Percentiles rank a stretch among this genome's conserved stretches.
Evolutionary conservation across 208 protist species (phyloP).

Genomic region (Acanthamoeba royreba): DNA sequence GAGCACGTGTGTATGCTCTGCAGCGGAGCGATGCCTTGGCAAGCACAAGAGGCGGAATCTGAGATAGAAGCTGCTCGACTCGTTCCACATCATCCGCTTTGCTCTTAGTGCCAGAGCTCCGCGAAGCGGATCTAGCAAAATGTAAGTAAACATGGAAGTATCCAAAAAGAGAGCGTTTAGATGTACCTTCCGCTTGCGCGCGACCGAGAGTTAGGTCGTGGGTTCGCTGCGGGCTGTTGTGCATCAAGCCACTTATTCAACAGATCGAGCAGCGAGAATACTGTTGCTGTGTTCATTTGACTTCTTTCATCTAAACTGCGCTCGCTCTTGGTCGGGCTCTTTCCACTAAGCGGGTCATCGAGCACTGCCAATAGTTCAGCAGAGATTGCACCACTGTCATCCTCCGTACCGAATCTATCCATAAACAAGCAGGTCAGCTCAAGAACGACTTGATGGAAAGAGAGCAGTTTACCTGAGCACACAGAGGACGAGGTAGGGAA

Average conservation of each 20-base stretch:
- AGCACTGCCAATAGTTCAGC: not conserved
- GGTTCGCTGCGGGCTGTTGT: not conserved
- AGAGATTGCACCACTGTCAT: not conserved
- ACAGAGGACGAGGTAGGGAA: constrained; percentile 62
- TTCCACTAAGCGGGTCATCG: not conserved
- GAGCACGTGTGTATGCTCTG: constrained; percentile 46
- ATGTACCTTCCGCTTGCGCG: not conserved
- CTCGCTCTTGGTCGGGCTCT: constrained; percentile 21
- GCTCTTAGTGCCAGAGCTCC: not conserved
- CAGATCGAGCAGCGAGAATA: not conserved
- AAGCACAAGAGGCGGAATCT: constrained; percentile 50
- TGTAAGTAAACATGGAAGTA: no score
- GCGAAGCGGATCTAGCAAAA: no score
- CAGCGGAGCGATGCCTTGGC: constrained; percentile 56
- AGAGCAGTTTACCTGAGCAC: not conserved
- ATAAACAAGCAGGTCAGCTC: not conserved
- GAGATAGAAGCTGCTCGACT: not conserved
- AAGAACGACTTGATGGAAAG: not conserved
- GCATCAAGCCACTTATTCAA: not conserved
- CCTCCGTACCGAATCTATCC: not conserved
- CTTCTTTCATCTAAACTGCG: not conserved
- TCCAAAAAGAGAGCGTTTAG: no score
- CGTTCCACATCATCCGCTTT: not conserved
- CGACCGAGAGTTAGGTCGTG: no score
- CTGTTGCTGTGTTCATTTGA: constrained; percentile 11